Conservation (phyloP, 148 eudicot genomes). For the Rhododendron vialii region DNA sequence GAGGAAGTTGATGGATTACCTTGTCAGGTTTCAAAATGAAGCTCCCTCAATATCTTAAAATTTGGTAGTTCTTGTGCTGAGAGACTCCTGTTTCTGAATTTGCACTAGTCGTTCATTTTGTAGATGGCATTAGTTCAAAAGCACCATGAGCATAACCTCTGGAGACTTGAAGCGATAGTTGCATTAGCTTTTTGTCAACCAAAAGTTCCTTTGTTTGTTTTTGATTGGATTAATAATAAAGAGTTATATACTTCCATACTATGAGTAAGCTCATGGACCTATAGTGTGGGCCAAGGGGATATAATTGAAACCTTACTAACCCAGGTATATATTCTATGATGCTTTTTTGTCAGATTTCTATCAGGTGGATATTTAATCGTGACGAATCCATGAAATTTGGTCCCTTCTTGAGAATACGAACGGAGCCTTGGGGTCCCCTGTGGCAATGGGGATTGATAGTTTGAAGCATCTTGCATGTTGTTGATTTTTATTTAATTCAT, state of each 20-base stretch:
- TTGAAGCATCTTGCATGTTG: neutral
- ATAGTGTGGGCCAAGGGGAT: neutral
- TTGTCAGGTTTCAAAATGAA: slow-evolving; percentile 55
- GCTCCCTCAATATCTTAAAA: neutral
- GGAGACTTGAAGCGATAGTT: neutral
- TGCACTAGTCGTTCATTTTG: neutral
- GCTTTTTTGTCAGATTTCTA: neutral
- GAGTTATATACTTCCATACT: neutral
- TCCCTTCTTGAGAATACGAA: neutral
- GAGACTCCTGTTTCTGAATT: neutral
- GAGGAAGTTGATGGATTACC: slow-evolving; percentile 91
- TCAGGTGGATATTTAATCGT: neutral
- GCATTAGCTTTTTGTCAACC: neutral
- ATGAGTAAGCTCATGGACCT: neutral
- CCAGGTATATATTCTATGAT: neutral
- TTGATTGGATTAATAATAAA: neutral
- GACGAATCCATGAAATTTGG: neutral
- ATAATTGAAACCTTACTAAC: neutral
- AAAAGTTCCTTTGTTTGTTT: neutral
- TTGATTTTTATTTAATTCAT: neutral
- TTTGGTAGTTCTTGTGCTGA: neutral
- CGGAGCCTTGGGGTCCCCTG: neutral
- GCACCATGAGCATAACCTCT: neutral
- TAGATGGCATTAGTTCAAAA: neutral
- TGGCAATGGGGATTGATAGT: neutral